phyloP scores from a whole-genome alignment of 257 asterid genomes.

The Ajuga chamaepitys region DNA sequence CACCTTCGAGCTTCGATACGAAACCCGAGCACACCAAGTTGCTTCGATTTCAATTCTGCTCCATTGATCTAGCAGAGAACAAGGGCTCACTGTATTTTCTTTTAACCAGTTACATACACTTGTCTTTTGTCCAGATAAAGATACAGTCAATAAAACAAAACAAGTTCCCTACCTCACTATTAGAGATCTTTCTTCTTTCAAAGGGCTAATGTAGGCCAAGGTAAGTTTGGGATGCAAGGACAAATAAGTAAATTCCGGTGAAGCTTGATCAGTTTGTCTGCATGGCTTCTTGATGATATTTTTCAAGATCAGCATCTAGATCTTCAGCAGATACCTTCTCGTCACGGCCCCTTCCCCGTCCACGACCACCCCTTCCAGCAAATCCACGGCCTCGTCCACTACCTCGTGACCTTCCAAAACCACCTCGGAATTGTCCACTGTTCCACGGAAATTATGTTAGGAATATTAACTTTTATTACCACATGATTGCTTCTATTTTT shows the following conservation, averaged over 20 bases:
- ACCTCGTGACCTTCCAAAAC: constrained; percentile 25
- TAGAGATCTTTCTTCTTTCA: constrained; percentile 13
- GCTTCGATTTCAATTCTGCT: constrained; percentile 6
- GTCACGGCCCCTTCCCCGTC: constrained; percentile 34
- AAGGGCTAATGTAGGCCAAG: constrained; percentile 20
- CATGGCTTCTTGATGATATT: constrained; percentile 53
- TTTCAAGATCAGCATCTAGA: constrained; percentile 75
- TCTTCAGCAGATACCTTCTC: constrained; percentile 63
- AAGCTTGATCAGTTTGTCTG: constrained; percentile 24
- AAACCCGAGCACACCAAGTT: not conserved
- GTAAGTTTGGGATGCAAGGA: constrained; percentile 12
- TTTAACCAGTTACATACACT: constrained; percentile 16
- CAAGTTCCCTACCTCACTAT: constrained; percentile 14
- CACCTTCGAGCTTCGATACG: too few species aligned
- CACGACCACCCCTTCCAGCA: constrained; percentile 32
- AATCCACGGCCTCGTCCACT: constrained; percentile 43
- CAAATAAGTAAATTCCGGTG: constrained; percentile 6
- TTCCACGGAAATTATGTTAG: not conserved
- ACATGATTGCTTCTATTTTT: too few species aligned
- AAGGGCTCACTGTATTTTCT: not conserved
- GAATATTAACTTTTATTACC: not conserved
- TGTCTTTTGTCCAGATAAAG: constrained; percentile 15
- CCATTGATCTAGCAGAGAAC: not conserved
- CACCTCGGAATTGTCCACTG: constrained; percentile 44
- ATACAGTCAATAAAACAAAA: constrained; percentile 13